Conservation (phyloP, 306 rosid species). For the Pachyrhizus erosus region DNA sequence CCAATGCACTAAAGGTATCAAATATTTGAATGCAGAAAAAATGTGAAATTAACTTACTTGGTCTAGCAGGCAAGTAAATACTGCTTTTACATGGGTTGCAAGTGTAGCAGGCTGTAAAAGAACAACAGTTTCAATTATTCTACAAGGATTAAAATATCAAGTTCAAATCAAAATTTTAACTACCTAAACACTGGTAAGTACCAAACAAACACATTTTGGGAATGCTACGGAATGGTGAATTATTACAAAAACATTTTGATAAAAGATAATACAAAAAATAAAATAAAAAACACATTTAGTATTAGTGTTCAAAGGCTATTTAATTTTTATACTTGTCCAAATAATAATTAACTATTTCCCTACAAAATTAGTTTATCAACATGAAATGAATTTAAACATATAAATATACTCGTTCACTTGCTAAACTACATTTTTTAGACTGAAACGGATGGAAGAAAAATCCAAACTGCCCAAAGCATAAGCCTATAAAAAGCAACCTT, state of each 20-base stretch:
- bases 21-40: slow-evolving; percentile 34
- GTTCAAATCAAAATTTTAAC: slow-evolving; percentile 17
- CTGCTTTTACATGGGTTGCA: slow-evolving; percentile 85
- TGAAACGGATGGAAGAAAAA: slow-evolving; percentile 28
- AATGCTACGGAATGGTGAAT: slow-evolving; percentile 18
- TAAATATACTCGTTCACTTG: background rate
- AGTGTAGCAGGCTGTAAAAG: slow-evolving; percentile 79
- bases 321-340: background rate
- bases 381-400: slow-evolving; percentile 2
- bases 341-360: slow-evolving; percentile 12
- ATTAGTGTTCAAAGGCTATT: slow-evolving; percentile 5
- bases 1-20: slow-evolving; percentile 26
- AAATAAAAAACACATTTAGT: background rate
- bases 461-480: slow-evolving; percentile 6
- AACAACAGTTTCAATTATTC: slow-evolving; percentile 35
- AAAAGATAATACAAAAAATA: background rate
- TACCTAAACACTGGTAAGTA: slow-evolving; percentile 19
- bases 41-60: slow-evolving; percentile 75
- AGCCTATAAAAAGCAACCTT: background rate
- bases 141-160: slow-evolving; percentile 21
- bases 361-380: background rate
- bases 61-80: slow-evolving; percentile 90
- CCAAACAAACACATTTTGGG: slow-evolving; percentile 5
- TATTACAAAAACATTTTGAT: slow-evolving; percentile 15
- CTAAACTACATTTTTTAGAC: background rate